These are phyloP conservation scores for Tanacetum coccineum DNA, from an alignment of 129 eudicot genomes.

Conservation along the genomic window DNA sequence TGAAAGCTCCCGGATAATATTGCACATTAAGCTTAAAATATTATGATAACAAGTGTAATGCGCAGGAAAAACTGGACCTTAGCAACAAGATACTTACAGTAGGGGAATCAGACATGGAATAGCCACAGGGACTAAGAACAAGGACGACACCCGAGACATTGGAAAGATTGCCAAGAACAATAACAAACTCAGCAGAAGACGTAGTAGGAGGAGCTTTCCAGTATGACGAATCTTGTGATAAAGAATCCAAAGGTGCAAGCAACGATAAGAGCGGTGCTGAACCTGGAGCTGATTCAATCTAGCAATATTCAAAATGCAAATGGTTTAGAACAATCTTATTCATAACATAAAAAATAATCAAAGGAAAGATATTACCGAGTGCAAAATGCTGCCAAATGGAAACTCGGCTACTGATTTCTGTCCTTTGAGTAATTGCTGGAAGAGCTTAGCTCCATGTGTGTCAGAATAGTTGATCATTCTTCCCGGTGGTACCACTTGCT, in stretches of 20 bases:
- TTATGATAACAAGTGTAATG: conserved; percentile 8
- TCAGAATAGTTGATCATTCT: conserved; percentile 28
- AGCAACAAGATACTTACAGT: conserved; percentile 52
- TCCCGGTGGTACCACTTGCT: conserved; percentile 51
- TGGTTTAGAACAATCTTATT: not conserved
- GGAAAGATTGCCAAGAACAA: conserved; percentile 72
- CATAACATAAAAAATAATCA: not conserved
- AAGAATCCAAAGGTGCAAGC: conserved; percentile 70
- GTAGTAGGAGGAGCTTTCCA: conserved; percentile 84
- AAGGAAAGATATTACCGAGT: conserved; percentile 54
- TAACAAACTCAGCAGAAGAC: conserved; percentile 63
- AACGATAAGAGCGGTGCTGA: conserved; percentile 77
- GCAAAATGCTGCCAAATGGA: conserved; percentile 82
- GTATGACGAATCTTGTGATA: conserved; percentile 61
- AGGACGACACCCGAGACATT: conserved; percentile 75
- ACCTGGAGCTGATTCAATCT: conserved; percentile 84
- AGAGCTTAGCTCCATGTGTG: conserved; percentile 23
- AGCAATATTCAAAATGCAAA: conserved; percentile 20
- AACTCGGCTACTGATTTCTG: conserved; percentile 89
- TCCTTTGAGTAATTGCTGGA: conserved; percentile 56
- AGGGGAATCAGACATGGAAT: conserved; percentile 81
- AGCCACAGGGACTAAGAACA: conserved; percentile 79
- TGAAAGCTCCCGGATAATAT: not conserved
- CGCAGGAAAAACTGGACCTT: conserved; percentile 1
- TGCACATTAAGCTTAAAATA: conserved; percentile 15